Evolutionary conservation across 148 eudicot genomes (phyloP).

Genomic region (Cornus florida): DNA sequence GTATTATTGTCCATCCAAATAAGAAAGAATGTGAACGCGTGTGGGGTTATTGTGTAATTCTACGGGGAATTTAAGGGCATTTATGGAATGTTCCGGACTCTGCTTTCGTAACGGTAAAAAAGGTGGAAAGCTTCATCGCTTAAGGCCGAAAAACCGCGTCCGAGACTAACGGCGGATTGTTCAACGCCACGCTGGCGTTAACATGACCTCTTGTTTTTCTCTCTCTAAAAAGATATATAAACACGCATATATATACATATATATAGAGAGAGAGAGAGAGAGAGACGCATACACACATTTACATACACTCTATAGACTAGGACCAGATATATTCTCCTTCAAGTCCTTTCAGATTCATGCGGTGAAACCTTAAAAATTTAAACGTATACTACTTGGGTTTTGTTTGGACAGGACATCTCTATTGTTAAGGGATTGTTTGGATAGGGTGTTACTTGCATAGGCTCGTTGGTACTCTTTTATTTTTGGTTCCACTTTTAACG

Average conservation of each 20-base stretch:
- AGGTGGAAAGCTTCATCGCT: not conserved
- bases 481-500: too few species aligned
- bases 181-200: not conserved
- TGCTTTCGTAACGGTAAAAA: not conserved
- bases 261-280: too few species aligned
- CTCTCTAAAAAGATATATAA: too few species aligned
- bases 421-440: too few species aligned
- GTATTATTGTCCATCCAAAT: not conserved
- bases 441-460: too few species aligned
- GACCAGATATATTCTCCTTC: too few species aligned
- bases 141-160: not conserved
- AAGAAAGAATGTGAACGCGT: too few species aligned
- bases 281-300: not conserved
- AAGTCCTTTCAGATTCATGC: not conserved
- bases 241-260: too few species aligned
- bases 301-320: not conserved
- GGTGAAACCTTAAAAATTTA: not conserved
- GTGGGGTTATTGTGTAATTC: not conserved
- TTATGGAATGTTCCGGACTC: not conserved
- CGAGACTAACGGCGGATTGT: not conserved
- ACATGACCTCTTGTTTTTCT: not conserved
- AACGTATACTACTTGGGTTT: too few species aligned
- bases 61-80: not conserved
- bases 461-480: too few species aligned
- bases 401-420: too few species aligned